Evolutionary conservation across 768 basidiomycete species (phyloP).

Genomic region (Agrocybe praecox): DNA sequence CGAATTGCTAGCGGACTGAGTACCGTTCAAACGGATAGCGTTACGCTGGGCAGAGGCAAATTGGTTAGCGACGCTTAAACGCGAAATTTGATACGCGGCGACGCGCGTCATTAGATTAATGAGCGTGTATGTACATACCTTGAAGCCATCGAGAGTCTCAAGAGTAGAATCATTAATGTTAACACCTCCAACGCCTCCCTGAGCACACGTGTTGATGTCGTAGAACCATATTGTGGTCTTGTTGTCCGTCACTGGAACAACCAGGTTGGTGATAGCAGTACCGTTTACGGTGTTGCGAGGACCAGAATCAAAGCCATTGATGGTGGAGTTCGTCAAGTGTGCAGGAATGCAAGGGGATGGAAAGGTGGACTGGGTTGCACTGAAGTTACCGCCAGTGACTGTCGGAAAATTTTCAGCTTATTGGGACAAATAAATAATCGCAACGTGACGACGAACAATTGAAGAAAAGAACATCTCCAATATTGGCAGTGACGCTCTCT

Average conservation of each 20-base stretch:
- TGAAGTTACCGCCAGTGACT: constrained; percentile 58
- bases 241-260: constrained; percentile 45
- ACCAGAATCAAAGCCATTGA: constrained; percentile 62
- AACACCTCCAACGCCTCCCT: constrained; percentile 64
- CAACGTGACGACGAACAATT: constrained; percentile 46
- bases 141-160: constrained; percentile 46
- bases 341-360: constrained; percentile 53
- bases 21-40: constrained; percentile 59
- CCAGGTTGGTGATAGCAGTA: constrained; percentile 44
- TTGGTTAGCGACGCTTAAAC: background rate
- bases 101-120: background rate
- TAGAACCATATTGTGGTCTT: constrained; percentile 61
- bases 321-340: constrained; percentile 44
- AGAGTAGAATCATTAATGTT: constrained; percentile 51
- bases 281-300: constrained; percentile 52
- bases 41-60: constrained; percentile 44
- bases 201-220: constrained; percentile 54
- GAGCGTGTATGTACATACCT: constrained; percentile 33
- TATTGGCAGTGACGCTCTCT: constrained; percentile 39
- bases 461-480: constrained; percentile 56
- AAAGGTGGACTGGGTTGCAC: constrained; percentile 60
- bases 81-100: background rate
- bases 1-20: constrained; percentile 18
- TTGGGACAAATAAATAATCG: background rate
- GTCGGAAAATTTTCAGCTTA: constrained; percentile 1